Evolutionary conservation across 768 basidiomycete species (phyloP).

Genomic region (Pleurotus giganteus): DNA sequence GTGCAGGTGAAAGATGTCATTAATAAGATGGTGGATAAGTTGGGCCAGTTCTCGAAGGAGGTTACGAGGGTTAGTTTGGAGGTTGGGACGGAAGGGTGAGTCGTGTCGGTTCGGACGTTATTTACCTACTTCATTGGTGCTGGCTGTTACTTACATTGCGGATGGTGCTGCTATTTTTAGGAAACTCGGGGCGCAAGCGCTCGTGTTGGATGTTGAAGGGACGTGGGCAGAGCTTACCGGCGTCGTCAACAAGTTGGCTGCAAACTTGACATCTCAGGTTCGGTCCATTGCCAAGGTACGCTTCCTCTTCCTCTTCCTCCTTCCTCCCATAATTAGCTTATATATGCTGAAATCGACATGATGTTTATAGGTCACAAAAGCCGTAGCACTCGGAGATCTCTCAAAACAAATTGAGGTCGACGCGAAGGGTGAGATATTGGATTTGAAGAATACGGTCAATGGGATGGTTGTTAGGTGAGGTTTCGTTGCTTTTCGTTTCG

Average conservation of each 20-base stretch:
- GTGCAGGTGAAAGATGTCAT: constrained; percentile 78
- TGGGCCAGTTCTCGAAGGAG: constrained; percentile 87
- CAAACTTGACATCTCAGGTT: constrained; percentile 73
- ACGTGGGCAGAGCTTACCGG: constrained; percentile 82
- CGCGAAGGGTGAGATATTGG: constrained; percentile 84
- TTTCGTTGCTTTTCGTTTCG: background rate
- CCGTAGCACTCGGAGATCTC: constrained; percentile 86
- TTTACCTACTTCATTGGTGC: too few species aligned
- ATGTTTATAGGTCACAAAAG: constrained; percentile 88
- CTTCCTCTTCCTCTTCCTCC: background rate
- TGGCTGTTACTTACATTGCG: background rate
- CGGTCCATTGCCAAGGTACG: constrained; percentile 8
- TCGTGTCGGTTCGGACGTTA: background rate
- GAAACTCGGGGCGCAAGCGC: constrained; percentile 81
- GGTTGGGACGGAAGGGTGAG: constrained; percentile 75
- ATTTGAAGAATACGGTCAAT: constrained; percentile 66
- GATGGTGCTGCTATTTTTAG: constrained; percentile 30
- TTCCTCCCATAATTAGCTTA: background rate
- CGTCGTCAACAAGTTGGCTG: constrained; percentile 77
- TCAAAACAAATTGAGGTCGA: constrained; percentile 90
- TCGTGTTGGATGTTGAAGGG: constrained; percentile 84
- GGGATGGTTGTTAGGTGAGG: constrained; percentile 52
- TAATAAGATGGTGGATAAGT: constrained; percentile 62
- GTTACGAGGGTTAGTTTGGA: constrained; percentile 82
- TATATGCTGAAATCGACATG: constrained; percentile 52